phyloP scores from a whole-genome alignment of 164 flowering plant genomes.

The Vitis amurensis region DNA sequence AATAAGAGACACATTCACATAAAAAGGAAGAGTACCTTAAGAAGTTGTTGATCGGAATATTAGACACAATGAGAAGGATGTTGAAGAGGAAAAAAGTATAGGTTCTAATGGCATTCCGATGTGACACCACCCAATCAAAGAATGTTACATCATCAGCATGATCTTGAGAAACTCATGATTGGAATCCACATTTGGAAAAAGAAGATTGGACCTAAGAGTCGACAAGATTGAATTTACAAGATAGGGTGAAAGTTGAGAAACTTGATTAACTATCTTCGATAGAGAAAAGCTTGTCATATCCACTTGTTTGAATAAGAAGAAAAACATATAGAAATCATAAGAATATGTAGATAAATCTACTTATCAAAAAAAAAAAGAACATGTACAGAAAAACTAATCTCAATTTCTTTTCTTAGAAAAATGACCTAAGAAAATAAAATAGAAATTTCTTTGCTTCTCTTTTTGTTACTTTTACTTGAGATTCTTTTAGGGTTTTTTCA shows the following conservation, averaged over 20 bases:
- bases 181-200: slow-evolving; percentile 86
- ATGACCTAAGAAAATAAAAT: no score
- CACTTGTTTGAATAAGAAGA: slow-evolving; percentile 35
- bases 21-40: slow-evolving; percentile 37
- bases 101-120: slow-evolving; percentile 83
- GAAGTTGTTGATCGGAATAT: slow-evolving; percentile 25
- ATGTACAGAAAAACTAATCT: no score
- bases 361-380: no score
- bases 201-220: slow-evolving; percentile 80
- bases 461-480: no score
- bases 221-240: slow-evolving; percentile 69
- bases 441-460: no score
- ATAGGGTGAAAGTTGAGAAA: slow-evolving; percentile 46
- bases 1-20: no score
- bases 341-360: no score
- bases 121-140: slow-evolving; percentile 48
- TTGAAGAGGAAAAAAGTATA: slow-evolving; percentile 75
- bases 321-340: no score
- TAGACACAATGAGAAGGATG: slow-evolving; percentile 53
- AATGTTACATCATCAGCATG: slow-evolving; percentile 23
- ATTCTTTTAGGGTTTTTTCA: no score
- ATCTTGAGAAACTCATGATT: slow-evolving; percentile 40
- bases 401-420: no score
- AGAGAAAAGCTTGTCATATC: slow-evolving; percentile 80
- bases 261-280: slow-evolving; percentile 75